These are phyloP conservation scores for Arthrinium phaeospermum DNA, from an alignment of 2,329 filamentous ascomycete species.

Conservation along the genomic window DNA sequence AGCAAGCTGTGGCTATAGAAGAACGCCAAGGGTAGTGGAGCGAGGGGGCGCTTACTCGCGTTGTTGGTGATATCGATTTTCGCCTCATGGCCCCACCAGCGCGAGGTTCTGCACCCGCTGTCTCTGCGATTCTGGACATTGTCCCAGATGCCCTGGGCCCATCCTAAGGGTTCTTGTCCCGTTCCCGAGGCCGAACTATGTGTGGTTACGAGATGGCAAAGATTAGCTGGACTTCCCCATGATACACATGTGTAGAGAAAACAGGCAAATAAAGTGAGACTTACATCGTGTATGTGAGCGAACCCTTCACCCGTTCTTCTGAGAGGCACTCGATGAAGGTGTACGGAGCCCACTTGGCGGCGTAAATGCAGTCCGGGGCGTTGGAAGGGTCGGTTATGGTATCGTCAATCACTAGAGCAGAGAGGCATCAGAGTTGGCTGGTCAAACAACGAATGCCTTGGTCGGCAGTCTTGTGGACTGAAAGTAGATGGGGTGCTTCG, in stretches of 20 bases:
- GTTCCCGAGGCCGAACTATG: not conserved
- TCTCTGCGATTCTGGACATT: not conserved
- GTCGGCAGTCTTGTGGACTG: not conserved
- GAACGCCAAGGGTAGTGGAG: not conserved
- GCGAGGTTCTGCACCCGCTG: not conserved
- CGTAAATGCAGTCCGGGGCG: not conserved
- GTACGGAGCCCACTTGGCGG: not conserved
- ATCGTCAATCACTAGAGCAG: not conserved
- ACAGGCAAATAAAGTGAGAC: not conserved
- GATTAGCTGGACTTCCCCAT: not conserved
- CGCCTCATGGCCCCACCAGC: not conserved
- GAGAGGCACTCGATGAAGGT: not conserved
- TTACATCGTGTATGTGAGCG: not conserved
- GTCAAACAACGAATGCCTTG: not conserved
- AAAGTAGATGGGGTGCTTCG: not conserved
- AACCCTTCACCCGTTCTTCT: not conserved
- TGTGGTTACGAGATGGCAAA: not conserved
- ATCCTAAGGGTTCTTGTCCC: not conserved
- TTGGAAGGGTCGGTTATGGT: not conserved
- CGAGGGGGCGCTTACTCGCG: not conserved
- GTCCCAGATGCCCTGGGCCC: not conserved
- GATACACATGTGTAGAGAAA: not conserved
- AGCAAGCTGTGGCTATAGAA: not conserved
- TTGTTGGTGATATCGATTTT: not conserved
- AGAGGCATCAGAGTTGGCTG: not conserved